phyloP scores from a whole-genome alignment of 495 filamentous ascomycete species.

The Jackrogersella multiformis region DNA sequence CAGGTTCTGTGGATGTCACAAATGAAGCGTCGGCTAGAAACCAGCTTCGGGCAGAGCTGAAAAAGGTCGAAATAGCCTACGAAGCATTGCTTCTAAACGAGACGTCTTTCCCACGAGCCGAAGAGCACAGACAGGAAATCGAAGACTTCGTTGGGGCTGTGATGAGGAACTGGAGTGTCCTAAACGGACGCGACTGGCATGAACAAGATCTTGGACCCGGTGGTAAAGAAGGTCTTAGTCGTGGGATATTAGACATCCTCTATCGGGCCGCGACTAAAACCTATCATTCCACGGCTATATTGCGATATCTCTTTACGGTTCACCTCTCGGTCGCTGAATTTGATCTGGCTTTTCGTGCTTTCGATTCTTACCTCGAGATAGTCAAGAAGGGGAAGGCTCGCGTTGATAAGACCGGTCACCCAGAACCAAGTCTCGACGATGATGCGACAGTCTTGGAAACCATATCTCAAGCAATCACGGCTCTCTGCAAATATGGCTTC shows the following conservation, averaged over 20 bases:
- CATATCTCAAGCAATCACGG: conserved; percentile 75
- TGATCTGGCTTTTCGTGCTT: conserved; percentile 82
- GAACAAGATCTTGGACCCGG: conserved; percentile 82
- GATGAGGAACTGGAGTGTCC: conserved; percentile 82
- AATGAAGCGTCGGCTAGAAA: conserved; percentile 63
- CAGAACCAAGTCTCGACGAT: conserved; percentile 77
- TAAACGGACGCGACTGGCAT: conserved; percentile 78
- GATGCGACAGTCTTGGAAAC: conserved; percentile 79
- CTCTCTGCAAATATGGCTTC: conserved; percentile 84
- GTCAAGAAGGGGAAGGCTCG: conserved; percentile 81
- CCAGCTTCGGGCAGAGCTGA: conserved; percentile 75
- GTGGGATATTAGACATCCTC: conserved; percentile 80
- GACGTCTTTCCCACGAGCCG: conserved; percentile 83
- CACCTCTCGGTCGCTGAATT: conserved; percentile 89
- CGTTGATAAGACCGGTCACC: conserved; percentile 77
- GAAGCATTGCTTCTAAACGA: conserved; percentile 77
- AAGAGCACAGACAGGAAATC: conserved; percentile 74
- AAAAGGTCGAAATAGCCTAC: conserved; percentile 76
- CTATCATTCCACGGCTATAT: conserved; percentile 88
- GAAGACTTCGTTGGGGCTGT: conserved; percentile 83
- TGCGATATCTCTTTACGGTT: conserved; percentile 87
- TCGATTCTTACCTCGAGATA: conserved; percentile 90
- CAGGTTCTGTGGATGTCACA: conserved; percentile 51
- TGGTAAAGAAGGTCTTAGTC: conserved; percentile 74
- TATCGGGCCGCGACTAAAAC: conserved; percentile 91